Percentiles rank a stretch among this genome's conserved stretches.
phyloP scores from a whole-genome alignment of 2,329 filamentous ascomycete species.

The Domatiomyces globalis region DNA sequence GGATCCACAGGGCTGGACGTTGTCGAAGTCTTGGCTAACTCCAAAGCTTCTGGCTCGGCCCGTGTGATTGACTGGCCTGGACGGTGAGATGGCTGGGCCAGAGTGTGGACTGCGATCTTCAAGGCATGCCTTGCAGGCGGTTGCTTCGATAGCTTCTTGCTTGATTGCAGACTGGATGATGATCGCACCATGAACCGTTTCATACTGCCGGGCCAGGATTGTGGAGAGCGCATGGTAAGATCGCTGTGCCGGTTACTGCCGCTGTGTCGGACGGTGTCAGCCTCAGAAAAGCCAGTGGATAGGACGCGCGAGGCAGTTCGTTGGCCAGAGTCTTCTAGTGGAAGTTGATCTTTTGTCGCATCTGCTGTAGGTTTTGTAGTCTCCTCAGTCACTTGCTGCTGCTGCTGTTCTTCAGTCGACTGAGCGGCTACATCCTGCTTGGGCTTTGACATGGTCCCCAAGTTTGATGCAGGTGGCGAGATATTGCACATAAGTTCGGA shows the following conservation, averaged over 20 bases:
- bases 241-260: no score
- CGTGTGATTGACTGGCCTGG: not conserved
- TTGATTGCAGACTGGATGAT: not conserved
- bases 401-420: not conserved
- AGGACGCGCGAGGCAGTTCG: not conserved
- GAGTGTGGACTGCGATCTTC: not conserved
- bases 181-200: not conserved
- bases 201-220: not conserved
- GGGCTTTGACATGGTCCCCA: not conserved
- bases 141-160: not conserved
- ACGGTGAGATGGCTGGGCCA: not conserved
- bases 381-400: not conserved
- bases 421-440: not conserved
- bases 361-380: not conserved
- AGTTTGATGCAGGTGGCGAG: not conserved
- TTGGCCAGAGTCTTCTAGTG: no score
- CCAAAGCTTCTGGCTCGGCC: not conserved
- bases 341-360: no score
- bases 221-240: not conserved
- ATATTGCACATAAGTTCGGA: not conserved
- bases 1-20: slow-evolving; percentile 10
- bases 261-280: not conserved
- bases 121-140: not conserved
- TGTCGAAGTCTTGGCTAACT: slow-evolving; percentile 4
- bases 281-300: not conserved